These are phyloP conservation scores for Strobilomyces confusus DNA, from an alignment of 768 basidiomycete species.

Conservation along the genomic window DNA sequence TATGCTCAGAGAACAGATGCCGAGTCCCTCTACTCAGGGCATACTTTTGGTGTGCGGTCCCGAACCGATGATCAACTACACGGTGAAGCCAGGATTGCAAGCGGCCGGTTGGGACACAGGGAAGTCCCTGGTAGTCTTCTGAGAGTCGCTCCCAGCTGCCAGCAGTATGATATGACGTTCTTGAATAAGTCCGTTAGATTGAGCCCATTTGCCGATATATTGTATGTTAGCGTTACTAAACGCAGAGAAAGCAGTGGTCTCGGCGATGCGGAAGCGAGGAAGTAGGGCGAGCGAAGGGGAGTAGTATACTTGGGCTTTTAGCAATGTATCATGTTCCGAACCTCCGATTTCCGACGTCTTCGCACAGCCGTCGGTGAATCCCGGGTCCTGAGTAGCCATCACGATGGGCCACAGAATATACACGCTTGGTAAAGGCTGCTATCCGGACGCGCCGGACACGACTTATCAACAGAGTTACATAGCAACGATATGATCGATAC, in stretches of 20 bases:
- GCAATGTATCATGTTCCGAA: too few species aligned
- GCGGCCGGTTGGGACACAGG: constrained; percentile 36
- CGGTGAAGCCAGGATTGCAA: constrained; percentile 31
- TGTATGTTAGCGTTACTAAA: neutral
- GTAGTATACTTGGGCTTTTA: too few species aligned
- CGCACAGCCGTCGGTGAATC: too few species aligned
- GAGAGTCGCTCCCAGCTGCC: constrained; percentile 1
- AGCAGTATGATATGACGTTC: neutral
- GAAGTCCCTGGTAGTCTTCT: constrained; percentile 34
- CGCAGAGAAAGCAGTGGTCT: neutral
- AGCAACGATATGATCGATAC: too few species aligned
- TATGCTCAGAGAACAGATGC: constrained; percentile 40
- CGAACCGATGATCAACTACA: constrained; percentile 33
- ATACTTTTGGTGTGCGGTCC: constrained; percentile 53
- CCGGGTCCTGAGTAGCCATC: too few species aligned
- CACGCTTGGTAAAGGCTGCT: too few species aligned
- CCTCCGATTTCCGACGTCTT: too few species aligned
- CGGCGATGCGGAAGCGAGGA: too few species aligned
- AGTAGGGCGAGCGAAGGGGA: too few species aligned
- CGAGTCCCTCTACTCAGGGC: constrained; percentile 34
- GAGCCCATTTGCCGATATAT: neutral
- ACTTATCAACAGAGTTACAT: too few species aligned
- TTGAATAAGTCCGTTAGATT: neutral
- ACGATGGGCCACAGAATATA: too few species aligned
- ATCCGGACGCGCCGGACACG: too few species aligned